Conservation (phyloP, 2,329 filamentous ascomycete genomes). For the Daldinia sp. region DNA sequence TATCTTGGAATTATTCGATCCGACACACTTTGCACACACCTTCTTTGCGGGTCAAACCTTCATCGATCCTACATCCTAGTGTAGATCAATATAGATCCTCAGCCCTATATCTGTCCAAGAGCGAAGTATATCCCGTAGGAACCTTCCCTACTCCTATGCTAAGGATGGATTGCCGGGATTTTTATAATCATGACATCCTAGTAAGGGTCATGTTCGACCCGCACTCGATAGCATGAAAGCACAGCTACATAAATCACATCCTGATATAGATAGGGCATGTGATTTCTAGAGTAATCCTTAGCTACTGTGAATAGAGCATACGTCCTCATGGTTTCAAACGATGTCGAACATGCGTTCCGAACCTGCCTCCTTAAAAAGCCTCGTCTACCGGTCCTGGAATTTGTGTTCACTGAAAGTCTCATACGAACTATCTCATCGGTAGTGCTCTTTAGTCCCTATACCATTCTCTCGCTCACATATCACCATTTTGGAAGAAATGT, state of each 20-base stretch:
- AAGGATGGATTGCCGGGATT: not conserved
- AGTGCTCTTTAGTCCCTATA: not conserved
- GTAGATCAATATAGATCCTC: constrained; percentile 6
- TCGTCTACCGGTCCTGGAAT: not conserved
- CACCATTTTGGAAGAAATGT: not conserved
- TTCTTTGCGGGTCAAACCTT: not conserved
- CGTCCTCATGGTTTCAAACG: not conserved
- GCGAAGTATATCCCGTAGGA: not conserved
- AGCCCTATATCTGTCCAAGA: constrained; percentile 15
- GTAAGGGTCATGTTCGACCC: constrained; percentile 7
- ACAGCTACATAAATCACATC: not conserved
- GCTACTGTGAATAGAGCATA: constrained; percentile 3
- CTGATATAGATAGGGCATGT: not conserved
- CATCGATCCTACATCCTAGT: constrained; percentile 10
- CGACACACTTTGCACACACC: not conserved
- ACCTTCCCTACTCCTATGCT: constrained; percentile 1
- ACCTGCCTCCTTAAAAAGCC: not conserved
- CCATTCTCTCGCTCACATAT: not conserved
- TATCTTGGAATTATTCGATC: not conserved
- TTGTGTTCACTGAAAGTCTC: not conserved
- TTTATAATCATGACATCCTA: not conserved
- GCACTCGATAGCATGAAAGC: not conserved
- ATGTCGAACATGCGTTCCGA: constrained; percentile 20
- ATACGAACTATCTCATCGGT: not conserved
- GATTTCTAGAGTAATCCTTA: constrained; percentile 2